phyloP scores from a whole-genome alignment of 1,284 basidiomycete species.

The Puccinia novopanici region DNA sequence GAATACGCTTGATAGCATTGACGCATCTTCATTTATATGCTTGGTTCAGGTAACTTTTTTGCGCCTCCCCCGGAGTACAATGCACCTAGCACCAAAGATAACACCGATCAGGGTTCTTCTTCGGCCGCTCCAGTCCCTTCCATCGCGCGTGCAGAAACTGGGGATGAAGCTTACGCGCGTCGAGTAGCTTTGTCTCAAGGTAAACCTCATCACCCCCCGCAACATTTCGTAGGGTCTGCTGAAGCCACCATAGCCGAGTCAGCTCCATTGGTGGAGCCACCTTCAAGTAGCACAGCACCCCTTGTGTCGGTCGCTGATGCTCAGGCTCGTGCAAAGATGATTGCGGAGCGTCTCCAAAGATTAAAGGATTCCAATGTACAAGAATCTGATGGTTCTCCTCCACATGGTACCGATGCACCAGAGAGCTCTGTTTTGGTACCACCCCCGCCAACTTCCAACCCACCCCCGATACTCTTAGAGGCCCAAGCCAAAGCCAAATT shows the following conservation, averaged over 20 bases:
- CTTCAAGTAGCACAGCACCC: constrained; percentile 3
- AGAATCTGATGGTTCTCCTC: background rate
- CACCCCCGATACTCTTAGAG: constrained; percentile 34
- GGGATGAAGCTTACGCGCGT: constrained; percentile 52
- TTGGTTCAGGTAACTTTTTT: constrained; percentile 42
- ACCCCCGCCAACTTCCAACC: background rate
- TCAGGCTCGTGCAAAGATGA: constrained; percentile 45
- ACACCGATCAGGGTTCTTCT: constrained; percentile 2
- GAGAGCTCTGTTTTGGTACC: background rate
- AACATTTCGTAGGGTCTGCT: constrained; percentile 7
- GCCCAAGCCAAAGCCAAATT: constrained; percentile 47
- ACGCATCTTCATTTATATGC: background rate
- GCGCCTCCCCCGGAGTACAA: constrained; percentile 49
- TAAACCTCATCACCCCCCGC: constrained; percentile 23
- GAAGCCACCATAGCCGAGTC: background rate
- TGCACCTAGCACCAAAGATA: constrained; percentile 16
- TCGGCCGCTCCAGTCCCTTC: constrained; percentile 15
- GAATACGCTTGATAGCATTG: background rate
- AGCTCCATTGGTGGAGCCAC: background rate
- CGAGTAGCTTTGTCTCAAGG: constrained; percentile 47
- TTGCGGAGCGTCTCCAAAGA: constrained; percentile 50
- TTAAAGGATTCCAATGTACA: constrained; percentile 19
- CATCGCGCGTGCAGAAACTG: constrained; percentile 52
- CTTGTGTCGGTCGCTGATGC: constrained; percentile 48
- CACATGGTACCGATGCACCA: background rate